phyloP scores from a whole-genome alignment of 2,329 filamentous ascomycete genomes.

The Cylindrodendrum hubeiense region DNA sequence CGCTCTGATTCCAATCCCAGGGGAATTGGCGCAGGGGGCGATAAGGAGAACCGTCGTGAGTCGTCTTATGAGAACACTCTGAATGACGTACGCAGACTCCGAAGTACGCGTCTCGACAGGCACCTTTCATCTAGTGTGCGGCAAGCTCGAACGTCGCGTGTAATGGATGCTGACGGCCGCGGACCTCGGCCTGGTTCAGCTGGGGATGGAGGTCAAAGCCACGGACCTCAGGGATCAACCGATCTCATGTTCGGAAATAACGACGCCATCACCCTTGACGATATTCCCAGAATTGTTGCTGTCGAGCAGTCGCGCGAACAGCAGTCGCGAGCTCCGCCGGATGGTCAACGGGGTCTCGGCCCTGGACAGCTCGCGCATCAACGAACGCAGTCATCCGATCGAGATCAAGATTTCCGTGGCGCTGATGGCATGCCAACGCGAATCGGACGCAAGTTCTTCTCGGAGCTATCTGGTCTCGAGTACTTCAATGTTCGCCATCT shows the following conservation, averaged over 20 bases:
- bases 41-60: constrained; percentile 70
- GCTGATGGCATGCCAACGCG: constrained; percentile 67
- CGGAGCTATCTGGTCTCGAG: constrained; percentile 92
- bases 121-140: constrained; percentile 93
- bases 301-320: constrained; percentile 96
- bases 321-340: constrained; percentile 69
- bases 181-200: constrained; percentile 83
- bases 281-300: constrained; percentile 95
- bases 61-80: constrained; percentile 95
- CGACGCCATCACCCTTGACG: constrained; percentile 92
- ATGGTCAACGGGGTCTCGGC: constrained; percentile 47
- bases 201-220: constrained; percentile 65
- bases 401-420: constrained; percentile 63
- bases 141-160: constrained; percentile 88
- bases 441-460: constrained; percentile 86
- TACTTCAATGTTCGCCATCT: constrained; percentile 98
- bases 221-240: constrained; percentile 65
- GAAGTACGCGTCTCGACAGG: constrained; percentile 94
- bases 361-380: constrained; percentile 68
- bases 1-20: constrained; percentile 79
- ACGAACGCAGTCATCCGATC: constrained; percentile 69
- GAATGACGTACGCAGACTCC: constrained; percentile 90
- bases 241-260: constrained; percentile 90
- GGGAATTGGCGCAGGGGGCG: constrained; percentile 72
- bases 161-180: constrained; percentile 75